phyloP scores from a whole-genome alignment of 345 rosid species.

The Pistacia atlantica region DNA sequence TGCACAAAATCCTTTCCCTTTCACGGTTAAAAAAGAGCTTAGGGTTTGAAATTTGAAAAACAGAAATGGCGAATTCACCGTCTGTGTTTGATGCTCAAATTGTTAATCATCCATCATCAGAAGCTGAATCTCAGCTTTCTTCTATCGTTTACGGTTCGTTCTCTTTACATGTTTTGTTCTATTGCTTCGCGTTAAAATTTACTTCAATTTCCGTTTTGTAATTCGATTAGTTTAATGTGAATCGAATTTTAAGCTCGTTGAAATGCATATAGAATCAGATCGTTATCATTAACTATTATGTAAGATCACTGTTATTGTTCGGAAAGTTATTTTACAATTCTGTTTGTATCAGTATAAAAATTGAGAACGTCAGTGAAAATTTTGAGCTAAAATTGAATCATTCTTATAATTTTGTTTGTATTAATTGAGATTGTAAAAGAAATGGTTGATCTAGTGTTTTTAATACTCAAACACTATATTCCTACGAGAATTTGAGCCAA shows the following conservation, averaged over 20 bases:
- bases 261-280: background rate
- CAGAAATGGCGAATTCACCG: slow-evolving; percentile 56
- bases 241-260: too few relatives aligned
- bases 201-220: background rate
- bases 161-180: background rate
- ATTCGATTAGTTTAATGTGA: slow-evolving; percentile 3
- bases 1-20: background rate
- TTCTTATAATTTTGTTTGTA: background rate
- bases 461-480: background rate
- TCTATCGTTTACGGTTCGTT: slow-evolving; percentile 67
- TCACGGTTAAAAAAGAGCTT: background rate
- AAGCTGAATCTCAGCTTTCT: slow-evolving; percentile 66
- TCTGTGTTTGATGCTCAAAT: slow-evolving; percentile 37
- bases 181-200: background rate
- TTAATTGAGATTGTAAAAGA: background rate
- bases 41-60: slow-evolving; percentile 1
- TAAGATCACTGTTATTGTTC: too few relatives aligned
- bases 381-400: background rate
- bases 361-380: background rate
- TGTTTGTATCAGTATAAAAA: background rate
- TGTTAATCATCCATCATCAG: slow-evolving; percentile 30
- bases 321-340: background rate
- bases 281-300: background rate
- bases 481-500: background rate
- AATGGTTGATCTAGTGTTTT: background rate